Conservation (phyloP, 2,329 filamentous ascomycete species). For the Cladosporium colombiae region DNA sequence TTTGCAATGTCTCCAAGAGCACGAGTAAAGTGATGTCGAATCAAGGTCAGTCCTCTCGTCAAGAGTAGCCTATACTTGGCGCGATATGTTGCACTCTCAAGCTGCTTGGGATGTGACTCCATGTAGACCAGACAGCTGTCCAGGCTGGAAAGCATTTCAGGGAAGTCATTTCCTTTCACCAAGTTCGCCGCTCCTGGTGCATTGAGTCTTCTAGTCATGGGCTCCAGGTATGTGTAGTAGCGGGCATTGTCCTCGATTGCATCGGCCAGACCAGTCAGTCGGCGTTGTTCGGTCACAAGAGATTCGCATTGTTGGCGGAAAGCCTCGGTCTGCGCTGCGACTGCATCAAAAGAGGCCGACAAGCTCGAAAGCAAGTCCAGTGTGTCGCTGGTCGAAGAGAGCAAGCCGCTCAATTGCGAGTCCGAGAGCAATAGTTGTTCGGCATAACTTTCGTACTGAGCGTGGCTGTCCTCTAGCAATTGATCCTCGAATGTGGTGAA, state of each 20-base stretch:
- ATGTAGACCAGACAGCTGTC: constrained; percentile 94
- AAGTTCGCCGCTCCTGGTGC: constrained; percentile 85
- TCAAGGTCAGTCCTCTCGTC: constrained; percentile 65
- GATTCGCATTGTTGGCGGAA: constrained; percentile 93
- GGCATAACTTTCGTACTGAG: constrained; percentile 81
- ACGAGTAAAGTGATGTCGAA: constrained; percentile 66
- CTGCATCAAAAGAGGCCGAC: constrained; percentile 81
- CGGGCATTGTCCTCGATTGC: constrained; percentile 87
- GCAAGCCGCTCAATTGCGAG: constrained; percentile 75
- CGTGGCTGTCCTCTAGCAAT: constrained; percentile 78
- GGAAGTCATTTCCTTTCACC: constrained; percentile 80
- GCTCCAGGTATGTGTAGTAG: constrained; percentile 92
- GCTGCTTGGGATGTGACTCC: constrained; percentile 79
- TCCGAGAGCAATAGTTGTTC: constrained; percentile 81
- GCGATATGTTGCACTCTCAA: constrained; percentile 83
- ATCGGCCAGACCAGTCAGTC: constrained; percentile 75
- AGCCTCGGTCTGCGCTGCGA: constrained; percentile 86
- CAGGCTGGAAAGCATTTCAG: constrained; percentile 82
- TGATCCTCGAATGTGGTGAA: constrained; percentile 63
- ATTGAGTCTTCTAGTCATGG: constrained; percentile 84
- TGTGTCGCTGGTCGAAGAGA: constrained; percentile 74
- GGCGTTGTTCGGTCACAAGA: constrained; percentile 76
- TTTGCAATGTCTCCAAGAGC: constrained; percentile 63
- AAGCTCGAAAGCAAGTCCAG: constrained; percentile 75
- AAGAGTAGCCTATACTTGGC: constrained; percentile 84